Evolutionary conservation across 139 green algal species (phyloP), one percentile per base, ranked within the genome.

Genomic region (Chlorella sp.): DNA sequence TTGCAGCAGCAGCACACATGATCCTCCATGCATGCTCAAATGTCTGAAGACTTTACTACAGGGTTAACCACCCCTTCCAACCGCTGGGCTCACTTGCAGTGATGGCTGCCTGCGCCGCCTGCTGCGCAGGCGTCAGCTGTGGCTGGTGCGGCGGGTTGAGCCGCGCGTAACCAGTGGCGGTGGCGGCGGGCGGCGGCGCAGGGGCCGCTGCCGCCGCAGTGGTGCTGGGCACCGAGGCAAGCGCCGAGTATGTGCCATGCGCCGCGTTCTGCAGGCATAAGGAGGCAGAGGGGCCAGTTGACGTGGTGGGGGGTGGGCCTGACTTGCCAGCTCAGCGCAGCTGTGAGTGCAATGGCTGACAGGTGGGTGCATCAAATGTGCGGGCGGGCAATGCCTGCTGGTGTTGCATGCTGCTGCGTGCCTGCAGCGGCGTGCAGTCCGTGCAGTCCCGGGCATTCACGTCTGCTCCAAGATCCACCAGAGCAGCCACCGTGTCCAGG

Each of bases 161-260:
- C 36, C 75, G 84, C 0, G 83, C 83, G 38, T 89, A 86, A 36
- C 86, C 86, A 17, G 63, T 88, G 82, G 86, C 81, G 0, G 72
- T n/a, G 55, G 65, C 56, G 32, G 63, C 78, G 6, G 74, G 28
- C 34, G 36, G 34, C 20, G 34, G 34, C 15, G 64, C 26, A 2
- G 55, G 28, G 38, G 65, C 34, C 12, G 51, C 34, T 23, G 51
- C 39, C 26, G 62, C 71, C 26, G 60, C 34, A 13, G n/a, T 28
- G 63, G 32, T 56, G 68, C 47, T 32, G 21, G 90, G 90, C 85
- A 93, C 85, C 28, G 87, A 82, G 4, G 91, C 89, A 3, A 94
- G 85, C 5, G 91, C 91, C 9, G 88, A 93, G 81, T 94, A 94
- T 32, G 91, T 94, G 64, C 91, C 91, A 68, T 94, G 91, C 3